These are phyloP conservation scores for Euphorbia celastroides DNA, from an alignment of 441 rosid genomes.

Conservation along the genomic window DNA sequence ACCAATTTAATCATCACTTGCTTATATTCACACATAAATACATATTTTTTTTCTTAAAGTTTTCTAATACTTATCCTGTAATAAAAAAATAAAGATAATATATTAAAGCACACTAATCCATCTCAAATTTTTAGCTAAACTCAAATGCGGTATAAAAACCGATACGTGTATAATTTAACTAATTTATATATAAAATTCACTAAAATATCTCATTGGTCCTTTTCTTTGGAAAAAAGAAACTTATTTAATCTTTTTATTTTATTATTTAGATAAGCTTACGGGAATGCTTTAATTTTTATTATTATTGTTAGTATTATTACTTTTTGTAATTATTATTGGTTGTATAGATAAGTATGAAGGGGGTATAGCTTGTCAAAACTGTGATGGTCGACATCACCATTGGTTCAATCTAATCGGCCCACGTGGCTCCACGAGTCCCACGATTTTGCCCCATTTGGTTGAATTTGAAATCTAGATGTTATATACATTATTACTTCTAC, in stretches of 20 bases:
- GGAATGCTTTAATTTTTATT: neutral
- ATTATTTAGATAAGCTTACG: neutral
- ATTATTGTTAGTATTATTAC: neutral
- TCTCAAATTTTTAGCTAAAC: too few relatives aligned
- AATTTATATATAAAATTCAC: too few relatives aligned
- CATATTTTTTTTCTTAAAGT: too few relatives aligned
- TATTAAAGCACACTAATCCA: too few relatives aligned
- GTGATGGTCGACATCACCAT: slow-evolving; percentile 19
- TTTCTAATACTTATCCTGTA: too few relatives aligned
- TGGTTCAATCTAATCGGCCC: slow-evolving; percentile 15
- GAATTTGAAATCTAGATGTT: slow-evolving; percentile 4
- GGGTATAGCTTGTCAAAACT: slow-evolving; percentile 17
- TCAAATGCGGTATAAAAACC: too few relatives aligned
- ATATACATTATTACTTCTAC: neutral
- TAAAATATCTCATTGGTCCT: neutral
- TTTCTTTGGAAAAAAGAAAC: neutral
- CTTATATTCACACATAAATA: slow-evolving; percentile 29
- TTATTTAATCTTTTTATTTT: neutral
- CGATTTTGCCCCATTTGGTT: slow-evolving; percentile 8
- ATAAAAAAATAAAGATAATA: too few relatives aligned
- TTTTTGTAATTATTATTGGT: neutral
- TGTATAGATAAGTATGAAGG: slow-evolving; percentile 7
- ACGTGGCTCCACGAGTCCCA: slow-evolving; percentile 24
- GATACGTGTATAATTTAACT: too few relatives aligned
- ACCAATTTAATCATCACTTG: slow-evolving; percentile 24